Percentiles rank a stretch among this genome's conserved stretches.
phyloP scores from a whole-genome alignment of 2,329 filamentous ascomycete species.

The Diaporthe ilicicola region DNA sequence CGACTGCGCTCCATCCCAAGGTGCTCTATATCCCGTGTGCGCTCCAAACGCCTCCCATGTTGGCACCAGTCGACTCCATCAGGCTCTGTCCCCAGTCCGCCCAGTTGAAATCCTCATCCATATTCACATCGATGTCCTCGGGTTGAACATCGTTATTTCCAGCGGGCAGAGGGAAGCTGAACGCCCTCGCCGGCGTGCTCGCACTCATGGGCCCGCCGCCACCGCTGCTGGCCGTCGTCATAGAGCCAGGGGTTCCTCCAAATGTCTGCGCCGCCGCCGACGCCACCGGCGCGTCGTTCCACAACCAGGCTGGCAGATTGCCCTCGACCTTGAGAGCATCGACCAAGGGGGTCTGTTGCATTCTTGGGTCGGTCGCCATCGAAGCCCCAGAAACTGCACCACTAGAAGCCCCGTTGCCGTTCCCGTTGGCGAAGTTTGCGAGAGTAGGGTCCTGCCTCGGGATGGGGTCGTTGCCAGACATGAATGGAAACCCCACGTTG shows the following conservation, averaged over 20 bases:
- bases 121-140: constrained; percentile 45
- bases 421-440: constrained; percentile 25
- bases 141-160: constrained; percentile 11
- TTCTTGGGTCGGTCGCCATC: constrained; percentile 9
- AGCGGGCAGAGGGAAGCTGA: constrained; percentile 33
- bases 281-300: constrained; percentile 48
- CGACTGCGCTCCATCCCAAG: background rate
- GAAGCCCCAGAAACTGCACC: background rate
- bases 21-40: constrained; percentile 31
- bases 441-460: constrained; percentile 35
- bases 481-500: constrained; percentile 25
- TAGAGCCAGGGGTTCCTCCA: background rate
- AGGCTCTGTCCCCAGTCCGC: constrained; percentile 48
- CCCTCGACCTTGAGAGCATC: constrained; percentile 54
- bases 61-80: constrained; percentile 40
- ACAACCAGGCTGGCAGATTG: constrained; percentile 64
- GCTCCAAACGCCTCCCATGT: constrained; percentile 38
- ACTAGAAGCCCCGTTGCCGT: constrained; percentile 1
- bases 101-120: constrained; percentile 50
- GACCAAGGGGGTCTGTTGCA: constrained; percentile 35
- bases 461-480: constrained; percentile 30
- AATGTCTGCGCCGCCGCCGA: background rate
- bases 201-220: constrained; percentile 20
- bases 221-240: background rate
- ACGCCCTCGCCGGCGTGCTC: constrained; percentile 11